These are phyloP conservation scores for Solanum rostratum DNA, from an alignment of 257 asterid species.

Conservation along the genomic window DNA sequence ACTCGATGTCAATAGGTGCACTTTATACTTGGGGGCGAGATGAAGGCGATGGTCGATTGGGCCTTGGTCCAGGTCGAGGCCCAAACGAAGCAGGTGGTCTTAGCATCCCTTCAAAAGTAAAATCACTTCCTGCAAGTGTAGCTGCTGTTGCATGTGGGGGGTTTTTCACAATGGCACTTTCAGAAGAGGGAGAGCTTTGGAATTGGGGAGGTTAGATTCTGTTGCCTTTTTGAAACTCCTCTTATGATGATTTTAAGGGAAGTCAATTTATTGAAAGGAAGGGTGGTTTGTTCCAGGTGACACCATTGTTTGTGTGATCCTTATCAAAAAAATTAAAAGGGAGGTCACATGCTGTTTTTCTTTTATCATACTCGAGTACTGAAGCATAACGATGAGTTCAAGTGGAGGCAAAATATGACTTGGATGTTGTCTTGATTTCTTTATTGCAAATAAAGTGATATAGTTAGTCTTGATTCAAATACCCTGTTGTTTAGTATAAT, in stretches of 20 bases:
- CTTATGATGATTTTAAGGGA: not conserved
- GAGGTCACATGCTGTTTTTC: not conserved
- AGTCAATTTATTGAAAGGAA: not conserved
- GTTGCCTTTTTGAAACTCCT: not conserved
- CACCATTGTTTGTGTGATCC: not conserved
- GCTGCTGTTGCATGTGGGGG: constrained; percentile 97
- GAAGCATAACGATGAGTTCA: not conserved
- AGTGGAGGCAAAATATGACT: constrained; percentile 55
- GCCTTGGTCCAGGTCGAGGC: constrained; percentile 95
- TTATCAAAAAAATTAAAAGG: not conserved
- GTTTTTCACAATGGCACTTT: constrained; percentile 88
- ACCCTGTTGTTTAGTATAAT: not conserved
- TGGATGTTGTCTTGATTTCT: not conserved
- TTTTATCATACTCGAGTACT: not conserved
- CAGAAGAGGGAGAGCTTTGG: constrained; percentile 87
- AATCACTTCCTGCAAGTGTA: constrained; percentile 58
- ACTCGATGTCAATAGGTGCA: constrained; percentile 35
- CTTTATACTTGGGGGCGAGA: constrained; percentile 95
- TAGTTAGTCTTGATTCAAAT: not conserved
- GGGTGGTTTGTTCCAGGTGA: not conserved
- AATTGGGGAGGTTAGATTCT: constrained; percentile 81
- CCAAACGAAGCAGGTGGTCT: constrained; percentile 86
- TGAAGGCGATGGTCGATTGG: constrained; percentile 97
- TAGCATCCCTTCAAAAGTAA: constrained; percentile 73
- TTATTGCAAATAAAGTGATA: not conserved